phyloP scores from a whole-genome alignment of 2,329 filamentous ascomycete species.

The Botrytis byssoidea region DNA sequence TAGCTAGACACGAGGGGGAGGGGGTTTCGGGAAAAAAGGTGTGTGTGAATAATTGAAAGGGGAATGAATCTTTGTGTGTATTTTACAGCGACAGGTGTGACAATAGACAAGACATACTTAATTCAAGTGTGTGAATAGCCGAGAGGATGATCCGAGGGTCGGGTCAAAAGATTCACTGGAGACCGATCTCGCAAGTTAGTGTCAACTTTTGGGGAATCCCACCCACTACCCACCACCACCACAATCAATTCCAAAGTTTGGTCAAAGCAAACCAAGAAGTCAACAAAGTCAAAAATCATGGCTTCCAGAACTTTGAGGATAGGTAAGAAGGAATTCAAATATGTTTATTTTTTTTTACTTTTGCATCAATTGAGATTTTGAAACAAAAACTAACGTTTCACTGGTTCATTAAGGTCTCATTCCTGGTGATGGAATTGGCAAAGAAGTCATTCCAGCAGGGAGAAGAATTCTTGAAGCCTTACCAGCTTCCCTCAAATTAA shows the following conservation, averaged over 20 bases:
- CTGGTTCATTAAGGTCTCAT: constrained; percentile 69
- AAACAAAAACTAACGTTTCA: constrained; percentile 22
- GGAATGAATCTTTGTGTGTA: not conserved
- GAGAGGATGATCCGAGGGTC: not conserved
- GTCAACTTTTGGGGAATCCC: constrained; percentile 2
- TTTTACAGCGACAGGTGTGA: not conserved
- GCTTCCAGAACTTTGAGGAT: constrained; percentile 66
- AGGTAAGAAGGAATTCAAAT: constrained; percentile 47
- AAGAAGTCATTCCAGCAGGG: constrained; percentile 95
- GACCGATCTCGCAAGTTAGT: constrained; percentile 10
- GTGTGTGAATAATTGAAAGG: not conserved
- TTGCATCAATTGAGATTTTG: not conserved
- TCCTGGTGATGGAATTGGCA: constrained; percentile 95
- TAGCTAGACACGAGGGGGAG: not conserved
- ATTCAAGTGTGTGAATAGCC: not conserved
- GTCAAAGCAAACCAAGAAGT: constrained; percentile 19
- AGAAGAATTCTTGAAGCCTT: constrained; percentile 90
- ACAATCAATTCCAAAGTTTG: not conserved
- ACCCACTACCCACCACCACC: not conserved
- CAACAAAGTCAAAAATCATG: constrained; percentile 45
- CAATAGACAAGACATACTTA: not conserved
- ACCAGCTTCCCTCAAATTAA: constrained; percentile 83
- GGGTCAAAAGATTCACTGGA: not conserved
- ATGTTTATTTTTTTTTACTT: not conserved
- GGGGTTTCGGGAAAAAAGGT: not conserved